phyloP scores from a whole-genome alignment of 2,329 filamentous ascomycete genomes.

The Exserohilum turcica region DNA sequence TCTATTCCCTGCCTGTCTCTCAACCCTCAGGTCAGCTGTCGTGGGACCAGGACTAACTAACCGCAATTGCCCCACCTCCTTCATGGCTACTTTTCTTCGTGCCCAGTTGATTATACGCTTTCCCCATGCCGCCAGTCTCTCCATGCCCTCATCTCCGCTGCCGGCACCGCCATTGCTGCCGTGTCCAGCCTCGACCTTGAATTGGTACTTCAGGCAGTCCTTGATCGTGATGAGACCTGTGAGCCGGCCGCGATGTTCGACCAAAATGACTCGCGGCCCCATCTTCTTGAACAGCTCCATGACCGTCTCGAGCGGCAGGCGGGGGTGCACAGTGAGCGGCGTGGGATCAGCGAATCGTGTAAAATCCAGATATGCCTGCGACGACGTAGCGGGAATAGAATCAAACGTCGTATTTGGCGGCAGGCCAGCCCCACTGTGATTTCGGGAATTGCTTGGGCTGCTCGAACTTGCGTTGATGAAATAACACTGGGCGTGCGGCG shows the following conservation, averaged over 20 bases:
- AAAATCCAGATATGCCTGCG: slow-evolving; percentile 71
- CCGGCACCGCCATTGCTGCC: slow-evolving; percentile 3
- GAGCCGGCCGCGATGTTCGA: slow-evolving; percentile 85
- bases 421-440: slow-evolving; percentile 20
- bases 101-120: slow-evolving; percentile 26
- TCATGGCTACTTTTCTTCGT: slow-evolving; percentile 25
- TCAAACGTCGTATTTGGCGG: slow-evolving; percentile 60
- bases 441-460: slow-evolving; percentile 19
- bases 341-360: slow-evolving; percentile 86
- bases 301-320: slow-evolving; percentile 89
- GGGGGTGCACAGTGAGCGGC: slow-evolving; percentile 87
- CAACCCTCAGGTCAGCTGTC: slow-evolving; percentile 9
- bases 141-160: slow-evolving; percentile 37
- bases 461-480: slow-evolving; percentile 61
- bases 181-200: slow-evolving; percentile 78
- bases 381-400: slow-evolving; percentile 61
- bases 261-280: slow-evolving; percentile 87
- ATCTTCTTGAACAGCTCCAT: slow-evolving; percentile 99
- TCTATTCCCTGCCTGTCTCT: slow-evolving; percentile 6
- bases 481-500: slow-evolving; percentile 70
- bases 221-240: slow-evolving; percentile 92
- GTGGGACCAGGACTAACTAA: slow-evolving; percentile 39
- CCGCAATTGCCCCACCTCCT: slow-evolving; percentile 30
- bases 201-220: slow-evolving; percentile 95
- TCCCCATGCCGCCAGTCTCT: slow-evolving; percentile 33